Percentiles rank a stretch among this genome's conserved stretches.
phyloP scores from a whole-genome alignment of 2,329 filamentous ascomycete species.

The Cordyceps militaris region DNA sequence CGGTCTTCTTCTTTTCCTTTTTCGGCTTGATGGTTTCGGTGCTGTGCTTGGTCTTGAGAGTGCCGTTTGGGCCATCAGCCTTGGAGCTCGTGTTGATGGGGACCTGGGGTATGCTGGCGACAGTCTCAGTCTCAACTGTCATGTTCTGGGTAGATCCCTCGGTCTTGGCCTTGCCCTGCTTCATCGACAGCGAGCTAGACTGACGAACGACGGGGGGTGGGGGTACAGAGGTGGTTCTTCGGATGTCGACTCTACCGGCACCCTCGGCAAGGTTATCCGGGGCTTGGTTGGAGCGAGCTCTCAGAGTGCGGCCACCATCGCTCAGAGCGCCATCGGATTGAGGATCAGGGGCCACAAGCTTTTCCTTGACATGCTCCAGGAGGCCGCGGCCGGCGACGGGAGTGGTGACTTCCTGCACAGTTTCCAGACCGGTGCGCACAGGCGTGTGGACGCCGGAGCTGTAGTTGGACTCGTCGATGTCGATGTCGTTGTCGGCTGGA shows the following conservation, averaged over 20 bases:
- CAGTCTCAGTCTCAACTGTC: slow-evolving; percentile 96
- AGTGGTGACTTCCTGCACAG: slow-evolving; percentile 77
- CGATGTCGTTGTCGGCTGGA: slow-evolving; percentile 45
- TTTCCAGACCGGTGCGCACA: slow-evolving; percentile 65
- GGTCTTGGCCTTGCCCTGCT: slow-evolving; percentile 61
- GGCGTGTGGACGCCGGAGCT: slow-evolving; percentile 51
- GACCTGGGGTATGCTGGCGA: slow-evolving; percentile 81
- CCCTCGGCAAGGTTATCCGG: slow-evolving; percentile 62
- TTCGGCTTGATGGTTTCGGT: slow-evolving; percentile 93
- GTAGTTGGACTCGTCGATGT: slow-evolving; percentile 44
- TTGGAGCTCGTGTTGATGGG: slow-evolving; percentile 61
- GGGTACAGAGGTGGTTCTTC: slow-evolving; percentile 40
- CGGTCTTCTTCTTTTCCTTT: slow-evolving; percentile 79
- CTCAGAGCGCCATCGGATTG: slow-evolving; percentile 35
- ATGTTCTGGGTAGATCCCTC: slow-evolving; percentile 82
- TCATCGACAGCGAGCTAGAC: slow-evolving; percentile 46
- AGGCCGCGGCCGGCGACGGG: slow-evolving; percentile 32
- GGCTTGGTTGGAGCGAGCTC: slow-evolving; percentile 39
- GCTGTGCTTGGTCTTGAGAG: slow-evolving; percentile 78
- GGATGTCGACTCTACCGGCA: slow-evolving; percentile 37
- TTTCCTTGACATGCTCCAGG: slow-evolving; percentile 46
- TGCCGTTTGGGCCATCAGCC: slow-evolving; percentile 58
- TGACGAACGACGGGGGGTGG: slow-evolving; percentile 54
- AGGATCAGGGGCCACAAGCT: slow-evolving; percentile 34
- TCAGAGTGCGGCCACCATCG: slow-evolving; percentile 35